phyloP scores from a whole-genome alignment of 805 yeast genomes.

The Ogataea polymorpha region DNA sequence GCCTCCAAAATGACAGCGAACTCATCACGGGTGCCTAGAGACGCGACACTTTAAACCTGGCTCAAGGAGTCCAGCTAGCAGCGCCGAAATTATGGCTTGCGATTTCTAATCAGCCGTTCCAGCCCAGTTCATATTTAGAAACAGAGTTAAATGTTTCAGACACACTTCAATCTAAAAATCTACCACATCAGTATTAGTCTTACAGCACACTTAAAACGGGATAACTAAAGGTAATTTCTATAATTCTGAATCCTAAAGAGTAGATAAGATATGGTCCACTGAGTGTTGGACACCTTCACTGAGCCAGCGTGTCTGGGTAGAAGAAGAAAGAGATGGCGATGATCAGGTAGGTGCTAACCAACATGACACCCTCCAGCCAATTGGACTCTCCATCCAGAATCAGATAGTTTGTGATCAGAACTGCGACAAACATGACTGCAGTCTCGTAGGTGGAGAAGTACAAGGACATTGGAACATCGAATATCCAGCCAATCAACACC shows the following conservation, averaged over 20 bases:
- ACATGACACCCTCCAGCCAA: constrained; percentile 96
- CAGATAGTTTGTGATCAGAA: constrained; percentile 81
- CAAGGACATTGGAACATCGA: constrained; percentile 88
- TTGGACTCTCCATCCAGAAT: constrained; percentile 92
- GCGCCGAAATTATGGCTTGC: too few relatives aligned
- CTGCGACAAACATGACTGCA: constrained; percentile 84
- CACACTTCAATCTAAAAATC: too few relatives aligned
- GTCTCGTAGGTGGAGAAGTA: constrained; percentile 93
- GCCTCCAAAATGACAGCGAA: constrained; percentile 19
- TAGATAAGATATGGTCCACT: not conserved
- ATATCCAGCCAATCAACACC: constrained; percentile 91
- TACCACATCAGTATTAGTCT: too few relatives aligned
- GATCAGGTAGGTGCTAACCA: constrained; percentile 79
- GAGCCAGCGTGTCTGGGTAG: constrained; percentile 60
- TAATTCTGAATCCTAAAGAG: not conserved
- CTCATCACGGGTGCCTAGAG: not conserved
- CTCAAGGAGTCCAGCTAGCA: too few relatives aligned
- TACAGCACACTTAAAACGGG: too few relatives aligned
- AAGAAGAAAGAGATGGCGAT: constrained; percentile 87
- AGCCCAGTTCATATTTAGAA: too few relatives aligned
- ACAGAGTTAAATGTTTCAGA: too few relatives aligned
- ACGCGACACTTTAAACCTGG: too few relatives aligned
- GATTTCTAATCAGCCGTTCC: too few relatives aligned
- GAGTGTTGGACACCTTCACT: not conserved
- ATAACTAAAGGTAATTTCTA: not conserved